Evolutionary conservation across 1,284 basidiomycete genomes (phyloP), one percentile per base, ranked within the genome.

Genomic region (Melampsora larici-populina): DNA sequence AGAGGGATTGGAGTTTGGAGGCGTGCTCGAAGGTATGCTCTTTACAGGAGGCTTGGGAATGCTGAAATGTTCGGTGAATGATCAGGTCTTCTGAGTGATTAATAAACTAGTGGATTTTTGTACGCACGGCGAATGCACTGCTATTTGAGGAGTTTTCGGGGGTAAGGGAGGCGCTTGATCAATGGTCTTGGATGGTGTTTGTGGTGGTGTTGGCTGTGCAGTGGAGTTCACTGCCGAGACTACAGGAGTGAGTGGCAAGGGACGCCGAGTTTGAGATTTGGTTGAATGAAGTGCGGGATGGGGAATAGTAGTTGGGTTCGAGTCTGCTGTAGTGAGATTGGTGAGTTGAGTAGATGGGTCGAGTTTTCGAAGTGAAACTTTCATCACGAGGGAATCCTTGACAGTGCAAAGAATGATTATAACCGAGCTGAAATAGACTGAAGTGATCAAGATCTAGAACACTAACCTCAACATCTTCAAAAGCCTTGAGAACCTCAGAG

Each of bases 351-450:
- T 72, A 26, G 29, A 24, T 11, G 70, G 24, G n/a, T 72, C 18
- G 21, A 63, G 40, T 46, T 63, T 72, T 36, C 70, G 70, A 43
- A 72, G 60, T 2, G 70, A 72, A 18, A 72, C n/a, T 58, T 63
- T 72, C 49, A 72, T 72, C 18, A 72, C n/a, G 21, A 72, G 40
- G 15, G 70, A 72, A 62, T 72, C 58, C 70, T 43, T 71, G 24
- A 40, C 6, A 31, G 18, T 21, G 24, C n/a, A 60, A 71, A 33
- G 31, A 36, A 60, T 26, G 33, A 24, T n/a, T 29, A 58, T 6
- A 13, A 51, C 13, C 13, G 13, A 24, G 26, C 15, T 29, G 51
- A 58, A 70, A 3, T 11, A 31, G 21, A 33, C 4, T 21, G 6
- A 58, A 29, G 17, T 63, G 15, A 43, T n/a, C 26, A 60, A 40